Percentiles rank a stretch among this genome's conserved stretches.
These are phyloP conservation scores for Psilocybe cubensis DNA, from an alignment of 768 basidiomycete species.

Conservation along the genomic window DNA sequence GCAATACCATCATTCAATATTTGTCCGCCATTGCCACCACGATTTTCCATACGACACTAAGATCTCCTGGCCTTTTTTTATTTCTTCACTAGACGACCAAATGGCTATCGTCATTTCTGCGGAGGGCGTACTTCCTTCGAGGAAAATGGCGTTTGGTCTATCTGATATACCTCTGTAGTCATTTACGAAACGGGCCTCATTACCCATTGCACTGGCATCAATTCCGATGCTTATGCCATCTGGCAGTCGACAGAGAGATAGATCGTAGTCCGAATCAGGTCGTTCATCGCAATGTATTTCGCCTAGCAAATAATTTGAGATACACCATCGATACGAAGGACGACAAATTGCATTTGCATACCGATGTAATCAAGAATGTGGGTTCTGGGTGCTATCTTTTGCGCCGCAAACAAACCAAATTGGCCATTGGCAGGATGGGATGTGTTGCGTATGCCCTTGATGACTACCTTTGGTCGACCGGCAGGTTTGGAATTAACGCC, in stretches of 20 bases:
- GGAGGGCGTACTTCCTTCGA: constrained; percentile 49
- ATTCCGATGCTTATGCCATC: constrained; percentile 70
- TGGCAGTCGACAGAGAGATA: constrained; percentile 70
- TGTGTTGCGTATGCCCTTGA: constrained; percentile 56
- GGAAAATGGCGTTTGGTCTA: constrained; percentile 74
- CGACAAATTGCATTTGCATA: constrained; percentile 10
- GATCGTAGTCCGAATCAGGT: constrained; percentile 81
- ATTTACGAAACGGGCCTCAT: constrained; percentile 89
- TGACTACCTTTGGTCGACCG: constrained; percentile 43
- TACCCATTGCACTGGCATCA: constrained; percentile 78
- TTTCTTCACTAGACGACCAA: constrained; percentile 60
- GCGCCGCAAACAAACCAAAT: constrained; percentile 77
- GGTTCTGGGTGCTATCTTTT: constrained; percentile 65
- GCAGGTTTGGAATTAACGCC: constrained; percentile 1
- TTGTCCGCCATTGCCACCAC: constrained; percentile 69
- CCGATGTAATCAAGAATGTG: constrained; percentile 80
- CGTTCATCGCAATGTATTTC: constrained; percentile 83
- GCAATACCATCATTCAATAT: not conserved
- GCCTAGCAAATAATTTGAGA: constrained; percentile 41
- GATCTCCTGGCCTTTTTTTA: constrained; percentile 84
- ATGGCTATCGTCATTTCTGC: constrained; percentile 82
- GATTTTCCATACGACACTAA: constrained; percentile 87
- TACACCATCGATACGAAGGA: not conserved
- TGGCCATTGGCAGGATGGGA: constrained; percentile 83
- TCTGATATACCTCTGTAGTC: constrained; percentile 82